A percentile compares a stretch with the other conserved stretches of the same genome.
Evolutionary conservation across 208 protist species (phyloP).

Genomic region (Leishmania gerbilli): DNA sequence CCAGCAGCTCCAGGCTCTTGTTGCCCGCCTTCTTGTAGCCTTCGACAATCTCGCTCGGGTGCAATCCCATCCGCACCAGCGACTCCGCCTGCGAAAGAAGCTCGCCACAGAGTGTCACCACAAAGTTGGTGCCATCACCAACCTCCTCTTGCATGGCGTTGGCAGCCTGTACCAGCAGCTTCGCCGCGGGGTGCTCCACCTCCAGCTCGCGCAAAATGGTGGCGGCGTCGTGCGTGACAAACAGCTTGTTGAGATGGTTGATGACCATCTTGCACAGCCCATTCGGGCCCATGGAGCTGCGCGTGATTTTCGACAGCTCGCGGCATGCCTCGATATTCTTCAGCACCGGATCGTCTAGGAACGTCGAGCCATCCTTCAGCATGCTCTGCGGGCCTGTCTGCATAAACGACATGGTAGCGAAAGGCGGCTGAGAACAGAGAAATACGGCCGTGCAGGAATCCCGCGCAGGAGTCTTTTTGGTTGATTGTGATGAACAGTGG

Average conservation of each 20-base stretch:
- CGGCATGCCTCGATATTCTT: slow-evolving; percentile 99
- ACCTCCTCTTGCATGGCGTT: slow-evolving; percentile 98
- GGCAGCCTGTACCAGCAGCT: slow-evolving; percentile 99
- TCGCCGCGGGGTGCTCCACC: slow-evolving; percentile 98
- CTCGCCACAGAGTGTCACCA: slow-evolving; percentile 98
- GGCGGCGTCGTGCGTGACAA: slow-evolving; percentile 99
- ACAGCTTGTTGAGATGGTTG: slow-evolving; percentile 99
- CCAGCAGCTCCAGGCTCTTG: slow-evolving; percentile 94
- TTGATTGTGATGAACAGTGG: neutral
- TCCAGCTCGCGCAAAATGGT: slow-evolving; percentile 99
- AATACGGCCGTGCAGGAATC: neutral
- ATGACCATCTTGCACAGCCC: slow-evolving; percentile 99
- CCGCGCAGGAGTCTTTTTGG: neutral
- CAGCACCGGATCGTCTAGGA: slow-evolving; percentile 96
- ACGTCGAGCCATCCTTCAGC: slow-evolving; percentile 91
- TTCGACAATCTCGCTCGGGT: slow-evolving; percentile 98
- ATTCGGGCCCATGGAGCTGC: slow-evolving; percentile 98
- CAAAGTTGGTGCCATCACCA: slow-evolving; percentile 99
- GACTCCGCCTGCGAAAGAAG: slow-evolving; percentile 97
- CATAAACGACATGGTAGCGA: slow-evolving; percentile 90
- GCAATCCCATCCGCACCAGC: slow-evolving; percentile 97
- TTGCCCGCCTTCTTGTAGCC: slow-evolving; percentile 97
- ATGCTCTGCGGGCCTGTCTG: slow-evolving; percentile 84
- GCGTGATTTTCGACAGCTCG: slow-evolving; percentile 96
- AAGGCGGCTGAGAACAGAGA: neutral